Evolutionary conservation across 371 early-diverging fungal genomes (phyloP), one percentile per base, ranked within the genome.

Genomic region (Rhizopus delemar): DNA sequence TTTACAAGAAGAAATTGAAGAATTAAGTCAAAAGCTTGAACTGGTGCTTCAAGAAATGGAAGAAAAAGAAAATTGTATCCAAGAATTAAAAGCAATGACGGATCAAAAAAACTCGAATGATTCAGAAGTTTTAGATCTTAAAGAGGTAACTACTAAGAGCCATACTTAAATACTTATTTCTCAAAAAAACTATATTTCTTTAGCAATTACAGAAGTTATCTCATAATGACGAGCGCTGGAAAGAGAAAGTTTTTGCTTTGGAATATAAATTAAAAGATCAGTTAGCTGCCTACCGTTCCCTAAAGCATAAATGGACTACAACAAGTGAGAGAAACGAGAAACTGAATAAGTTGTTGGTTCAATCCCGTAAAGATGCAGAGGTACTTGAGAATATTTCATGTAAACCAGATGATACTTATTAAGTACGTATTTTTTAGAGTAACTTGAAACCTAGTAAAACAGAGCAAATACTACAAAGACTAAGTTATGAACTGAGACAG

Each of bases 1-100:
- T 7, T 49, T 71, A 7, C 41, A 60, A 15, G 77, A 77, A 55
- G 74, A 77, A 2, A 68, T 77, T 11, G 61, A 61, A 16, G 74
- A 77, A n/a, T 15, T 74, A 3, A 60, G 70, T 29, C 60, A 64
- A 1, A 57, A 56, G 41, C 12, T 70, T 0, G 45, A 33, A 13
- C 48, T 28, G n/a, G 28, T 48, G 33, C 46, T 57, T 2, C 53
- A 66, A 7, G 43, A 60, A 8, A 22, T 71, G 13, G 65, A 60
- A 32, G 62, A 69, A 36, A 68, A 76, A 41, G 65, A 68, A 8
- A 16, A 29, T 2, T 22, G 46, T 32, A 43, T 69, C 33, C 51
- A 16, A 9, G 70, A 63, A 22, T 35, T 72, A 41, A 60, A 64
- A 34, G 29, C 38, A 3, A 6, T 39, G 5, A 1, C 57, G 4